phyloP scores from a whole-genome alignment of 2,329 filamentous ascomycete genomes.

The Colletotrichum graminicola region DNA sequence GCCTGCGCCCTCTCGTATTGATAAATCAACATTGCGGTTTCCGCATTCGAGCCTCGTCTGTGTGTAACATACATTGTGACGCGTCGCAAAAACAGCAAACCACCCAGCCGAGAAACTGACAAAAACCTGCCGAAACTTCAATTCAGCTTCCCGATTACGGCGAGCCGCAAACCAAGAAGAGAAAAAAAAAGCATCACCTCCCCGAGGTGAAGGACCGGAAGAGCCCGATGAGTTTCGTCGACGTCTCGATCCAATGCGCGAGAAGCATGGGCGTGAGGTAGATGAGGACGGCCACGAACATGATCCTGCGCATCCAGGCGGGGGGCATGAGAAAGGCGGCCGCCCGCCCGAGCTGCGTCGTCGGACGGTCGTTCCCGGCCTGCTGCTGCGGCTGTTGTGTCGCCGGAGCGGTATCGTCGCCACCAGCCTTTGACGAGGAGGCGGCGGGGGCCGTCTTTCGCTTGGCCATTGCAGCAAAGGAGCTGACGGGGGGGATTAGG shows the following conservation, averaged over 20 bases:
- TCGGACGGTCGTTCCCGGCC: background rate
- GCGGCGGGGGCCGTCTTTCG: background rate
- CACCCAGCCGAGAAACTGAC: background rate
- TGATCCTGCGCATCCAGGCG: slow-evolving; percentile 5
- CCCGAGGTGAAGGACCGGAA: background rate
- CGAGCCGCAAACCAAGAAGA: no score
- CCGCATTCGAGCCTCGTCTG: background rate
- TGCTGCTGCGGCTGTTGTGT: slow-evolving; percentile 2
- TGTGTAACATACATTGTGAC: background rate
- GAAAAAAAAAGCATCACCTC: background rate
- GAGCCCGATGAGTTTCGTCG: background rate
- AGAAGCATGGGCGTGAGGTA: slow-evolving; percentile 13
- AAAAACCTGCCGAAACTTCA: background rate
- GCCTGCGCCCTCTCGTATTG: background rate
- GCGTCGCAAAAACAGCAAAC: background rate
- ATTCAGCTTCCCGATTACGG: background rate
- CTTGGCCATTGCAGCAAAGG: slow-evolving; percentile 2
- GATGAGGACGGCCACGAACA: slow-evolving; percentile 8
- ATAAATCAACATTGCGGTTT: background rate
- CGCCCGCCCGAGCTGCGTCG: background rate
- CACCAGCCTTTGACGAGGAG: background rate
- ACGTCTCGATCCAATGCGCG: slow-evolving; percentile 16
- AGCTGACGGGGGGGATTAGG: background rate
- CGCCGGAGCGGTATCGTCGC: background rate
- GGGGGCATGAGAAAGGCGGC: background rate